A percentile compares a stretch with the other conserved stretches of the same genome.
Conservation (phyloP, 768 basidiomycete genomes). For the Boletus edulis region DNA sequence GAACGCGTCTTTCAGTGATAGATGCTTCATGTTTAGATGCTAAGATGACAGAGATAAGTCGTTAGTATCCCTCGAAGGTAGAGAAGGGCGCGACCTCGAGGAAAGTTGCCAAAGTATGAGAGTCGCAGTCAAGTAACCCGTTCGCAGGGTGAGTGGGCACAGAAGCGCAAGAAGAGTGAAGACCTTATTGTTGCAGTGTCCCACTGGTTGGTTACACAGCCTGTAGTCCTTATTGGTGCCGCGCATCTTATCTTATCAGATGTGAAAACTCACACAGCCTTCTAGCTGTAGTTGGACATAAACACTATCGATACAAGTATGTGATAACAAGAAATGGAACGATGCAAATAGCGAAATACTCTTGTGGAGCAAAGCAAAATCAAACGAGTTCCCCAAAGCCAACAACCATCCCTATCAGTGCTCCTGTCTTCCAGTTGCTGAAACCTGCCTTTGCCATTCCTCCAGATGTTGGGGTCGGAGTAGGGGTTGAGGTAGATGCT, state of each 20-base stretch:
- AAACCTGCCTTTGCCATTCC: neutral
- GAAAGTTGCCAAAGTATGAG: neutral
- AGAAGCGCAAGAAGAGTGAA: neutral
- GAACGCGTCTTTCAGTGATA: conserved; percentile 53
- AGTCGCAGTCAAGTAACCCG: neutral
- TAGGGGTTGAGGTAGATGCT: conserved; percentile 2
- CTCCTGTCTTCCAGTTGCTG: neutral
- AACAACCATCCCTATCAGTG: conserved; percentile 1
- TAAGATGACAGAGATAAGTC: neutral
- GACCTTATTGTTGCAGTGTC: neutral
- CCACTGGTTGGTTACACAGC: conserved; percentile 14
- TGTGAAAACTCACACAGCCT: neutral
- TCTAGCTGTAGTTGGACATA: too few species aligned
- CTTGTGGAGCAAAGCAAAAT: neutral
- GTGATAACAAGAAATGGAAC: neutral
- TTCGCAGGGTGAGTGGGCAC: neutral
- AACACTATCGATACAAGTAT: conserved; percentile 1
- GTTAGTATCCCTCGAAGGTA: neutral
- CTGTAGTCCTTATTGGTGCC: neutral
- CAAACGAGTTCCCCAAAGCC: conserved; percentile 10
- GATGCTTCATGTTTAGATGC: conserved; percentile 27
- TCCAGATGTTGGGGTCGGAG: neutral
- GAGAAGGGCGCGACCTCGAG: neutral
- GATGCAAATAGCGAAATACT: neutral
- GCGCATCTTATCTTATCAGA: conserved; percentile 27